Base-by-base conservation (phyloP, 371 early-diverging fungal genomes). In the Lichtheimia hyalospora region DNA sequence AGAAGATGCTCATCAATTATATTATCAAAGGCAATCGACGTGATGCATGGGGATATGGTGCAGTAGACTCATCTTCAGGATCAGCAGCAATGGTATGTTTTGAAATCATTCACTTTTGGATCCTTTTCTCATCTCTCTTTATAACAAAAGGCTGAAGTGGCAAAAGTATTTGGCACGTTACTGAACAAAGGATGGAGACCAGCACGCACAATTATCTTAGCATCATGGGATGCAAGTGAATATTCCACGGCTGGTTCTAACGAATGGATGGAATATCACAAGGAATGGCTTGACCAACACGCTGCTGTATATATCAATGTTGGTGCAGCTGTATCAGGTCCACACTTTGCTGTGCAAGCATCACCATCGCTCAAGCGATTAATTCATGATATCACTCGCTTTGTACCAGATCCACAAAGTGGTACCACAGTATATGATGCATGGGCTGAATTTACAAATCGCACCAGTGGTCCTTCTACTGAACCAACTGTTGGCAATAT, bases 31-130 rank as follows among this genome's bases (percentile, higher is more conserved):
- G 89, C 41, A 84, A 81, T 65, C 89, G 86, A 54, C 78, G 89
- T 52, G 89, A 89, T 61, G 83, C 89, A 10, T 86, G 88, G 87
- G 82, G 81, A n/a, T 74, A 77, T 8, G 86, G 86, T 34, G 88
- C 89, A 41, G 79, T 82, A n/a, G 89, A 87, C 39, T 85, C 89
- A 14, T 81, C 80, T 14, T 85, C 86, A 12, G 89, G 89, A 8
- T 80, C 85, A 20, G 81, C 88, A 6, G 69, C 74, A 25, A 62
- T 89, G 77, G 77, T 79, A 76, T 68, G 52, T 20, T 20, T 28
- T 0, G 39, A 12, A 46, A 16, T 5, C 46, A 25, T 10, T 44
- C n/a, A 12, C 2, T 39, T 21, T 15, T 40, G 3, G 39, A 3
- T 44, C 43, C 18, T 43, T 25, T 18, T 5, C 34, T 18, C 16